Percentiles rank a stretch among this genome's conserved stretches.
phyloP scores from a whole-genome alignment of 1,284 basidiomycete genomes.

The Austroboletus novae-zelandiae region DNA sequence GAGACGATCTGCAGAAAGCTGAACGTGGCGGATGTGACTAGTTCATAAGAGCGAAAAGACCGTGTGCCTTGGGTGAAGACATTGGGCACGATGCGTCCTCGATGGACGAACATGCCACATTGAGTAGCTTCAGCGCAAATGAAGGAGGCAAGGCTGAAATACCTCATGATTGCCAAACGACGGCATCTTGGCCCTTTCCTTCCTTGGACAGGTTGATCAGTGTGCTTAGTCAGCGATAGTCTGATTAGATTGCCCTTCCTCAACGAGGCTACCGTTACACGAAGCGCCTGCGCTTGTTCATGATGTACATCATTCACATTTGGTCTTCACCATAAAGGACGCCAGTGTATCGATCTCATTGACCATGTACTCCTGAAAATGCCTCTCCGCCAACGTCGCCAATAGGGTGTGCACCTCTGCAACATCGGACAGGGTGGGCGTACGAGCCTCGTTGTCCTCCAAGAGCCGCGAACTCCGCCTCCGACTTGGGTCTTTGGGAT shows the following conservation, averaged over 20 bases:
- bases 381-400: slow-evolving; percentile 63
- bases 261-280: background rate
- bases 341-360: slow-evolving; percentile 78
- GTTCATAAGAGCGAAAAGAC: slow-evolving; percentile 3
- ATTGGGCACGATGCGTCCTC: background rate
- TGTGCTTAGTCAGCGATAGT: slow-evolving; percentile 23
- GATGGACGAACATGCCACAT: background rate
- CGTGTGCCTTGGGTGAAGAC: background rate
- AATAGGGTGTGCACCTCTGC: slow-evolving; percentile 62
- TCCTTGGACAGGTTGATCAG: slow-evolving; percentile 3
- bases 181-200: slow-evolving; percentile 1
- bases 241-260: slow-evolving; percentile 22
- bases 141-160: background rate
- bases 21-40: background rate
- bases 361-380: slow-evolving; percentile 64
- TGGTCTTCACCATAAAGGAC: slow-evolving; percentile 73
- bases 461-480: slow-evolving; percentile 64
- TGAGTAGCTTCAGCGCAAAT: background rate
- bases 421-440: slow-evolving; percentile 65
- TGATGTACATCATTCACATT: slow-evolving; percentile 38
- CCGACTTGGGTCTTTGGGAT: slow-evolving; percentile 53
- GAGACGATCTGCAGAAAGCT: slow-evolving; percentile 14
- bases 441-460: slow-evolving; percentile 57
- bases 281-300: slow-evolving; percentile 19
- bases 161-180: slow-evolving; percentile 5